Evolutionary conservation across 352 stramenopile genomes (phyloP).

Genomic region (Thraustotheca clavata): DNA sequence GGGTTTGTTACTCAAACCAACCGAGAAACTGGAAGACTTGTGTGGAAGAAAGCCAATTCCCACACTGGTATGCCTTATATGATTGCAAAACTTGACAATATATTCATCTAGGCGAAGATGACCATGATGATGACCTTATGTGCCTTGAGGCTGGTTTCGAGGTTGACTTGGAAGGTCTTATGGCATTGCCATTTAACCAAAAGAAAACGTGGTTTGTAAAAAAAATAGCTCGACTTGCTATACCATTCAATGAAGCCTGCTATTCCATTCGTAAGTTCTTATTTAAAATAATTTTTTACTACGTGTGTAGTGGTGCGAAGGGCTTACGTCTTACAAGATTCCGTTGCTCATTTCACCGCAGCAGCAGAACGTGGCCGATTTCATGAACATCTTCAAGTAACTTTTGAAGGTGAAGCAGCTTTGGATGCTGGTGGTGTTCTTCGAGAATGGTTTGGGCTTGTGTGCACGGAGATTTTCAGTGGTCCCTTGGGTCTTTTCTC

Average conservation of each 20-base stretch:
- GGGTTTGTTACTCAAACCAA: slow-evolving; percentile 14
- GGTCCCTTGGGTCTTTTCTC: slow-evolving; percentile 55
- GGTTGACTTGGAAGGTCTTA: slow-evolving; percentile 61
- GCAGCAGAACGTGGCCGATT: slow-evolving; percentile 27
- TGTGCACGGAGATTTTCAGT: slow-evolving; percentile 71
- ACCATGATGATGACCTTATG: slow-evolving; percentile 31
- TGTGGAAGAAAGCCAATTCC: slow-evolving; percentile 10
- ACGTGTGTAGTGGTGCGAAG: slow-evolving; percentile 41
- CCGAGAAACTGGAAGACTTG: slow-evolving; percentile 4
- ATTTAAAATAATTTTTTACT: background rate
- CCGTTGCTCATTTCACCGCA: slow-evolving; percentile 34
- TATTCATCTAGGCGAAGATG: slow-evolving; percentile 52
- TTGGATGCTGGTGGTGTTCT: slow-evolving; percentile 68
- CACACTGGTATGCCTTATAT: background rate
- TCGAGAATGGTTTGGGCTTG: slow-evolving; percentile 72
- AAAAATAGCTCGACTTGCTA: slow-evolving; percentile 38
- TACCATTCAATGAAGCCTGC: slow-evolving; percentile 52
- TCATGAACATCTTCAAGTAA: slow-evolving; percentile 63
- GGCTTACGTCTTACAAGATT: slow-evolving; percentile 52
- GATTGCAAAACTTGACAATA: slow-evolving; percentile 7
- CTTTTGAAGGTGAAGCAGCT: slow-evolving; percentile 56
- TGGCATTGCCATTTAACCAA: slow-evolving; percentile 57
- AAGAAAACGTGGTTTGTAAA: slow-evolving; percentile 77
- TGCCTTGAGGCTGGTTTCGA: slow-evolving; percentile 32
- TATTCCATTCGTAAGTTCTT: slow-evolving; percentile 49